Evolutionary conservation across 352 stramenopile genomes (phyloP), one percentile per base, ranked within the genome.

Genomic region (Pythium dissotocum): DNA sequence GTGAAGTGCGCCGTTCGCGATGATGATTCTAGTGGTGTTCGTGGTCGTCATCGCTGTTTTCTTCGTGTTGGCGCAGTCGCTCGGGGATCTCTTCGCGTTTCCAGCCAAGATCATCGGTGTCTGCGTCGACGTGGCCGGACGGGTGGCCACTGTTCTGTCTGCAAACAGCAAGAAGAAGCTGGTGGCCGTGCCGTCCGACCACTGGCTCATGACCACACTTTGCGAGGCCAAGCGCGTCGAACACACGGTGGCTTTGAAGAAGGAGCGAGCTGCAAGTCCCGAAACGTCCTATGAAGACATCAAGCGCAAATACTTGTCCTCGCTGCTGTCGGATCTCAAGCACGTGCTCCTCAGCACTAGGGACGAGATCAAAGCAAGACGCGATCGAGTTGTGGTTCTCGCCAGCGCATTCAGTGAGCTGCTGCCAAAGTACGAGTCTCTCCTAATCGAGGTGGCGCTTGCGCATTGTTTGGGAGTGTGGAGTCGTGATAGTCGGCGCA

Each of bases 91-190:
- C n/a, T n/a, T n/a, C n/a, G n/a, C n/a, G n/a, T n/a, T n/a, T n/a
- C n/a, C n/a, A n/a, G n/a, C n/a, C n/a, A n/a, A n/a, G n/a, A n/a
- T n/a, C n/a, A n/a, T n/a, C n/a, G n/a, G n/a, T n/a, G n/a, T n/a
- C n/a, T n/a, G n/a, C n/a, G n/a, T n/a, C n/a, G n/a, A n/a, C n/a
- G n/a, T n/a, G n/a, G n/a, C n/a, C n/a, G n/a, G n/a, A n/a, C n/a
- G n/a, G n/a, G n/a, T n/a, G n/a, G n/a, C n/a, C n/a, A n/a, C n/a
- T n/a, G n/a, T n/a, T n/a, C n/a, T n/a, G n/a, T n/a, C n/a, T n/a
- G n/a, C n/a, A n/a, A n/a, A n/a, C n/a, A n/a, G 28, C 48, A 32
- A 32, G n/a, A 54, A 54, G n/a, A 7, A 54, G 26, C 48, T 54
- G 2, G 18, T 54, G 8, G 48, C 26, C 12, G 48, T 54, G 48